A percentile compares a stretch with the other conserved stretches of the same genome.
Conservation (phyloP, 164 flowering plant species). For the Aristolochia contorta region DNA sequence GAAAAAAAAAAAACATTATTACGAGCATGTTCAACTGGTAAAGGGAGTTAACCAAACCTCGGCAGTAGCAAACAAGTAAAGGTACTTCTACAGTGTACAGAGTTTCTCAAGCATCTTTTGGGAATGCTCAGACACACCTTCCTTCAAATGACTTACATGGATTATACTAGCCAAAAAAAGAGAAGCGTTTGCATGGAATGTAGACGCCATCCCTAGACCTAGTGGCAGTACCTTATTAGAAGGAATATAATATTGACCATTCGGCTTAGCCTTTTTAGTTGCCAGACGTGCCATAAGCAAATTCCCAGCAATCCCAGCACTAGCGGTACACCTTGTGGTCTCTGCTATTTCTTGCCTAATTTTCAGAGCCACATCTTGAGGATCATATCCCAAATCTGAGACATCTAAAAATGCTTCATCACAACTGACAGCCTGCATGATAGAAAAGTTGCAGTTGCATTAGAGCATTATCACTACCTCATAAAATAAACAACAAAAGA, state of each 20-base stretch:
- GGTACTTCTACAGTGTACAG: no score
- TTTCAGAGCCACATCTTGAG: slow-evolving; percentile 54
- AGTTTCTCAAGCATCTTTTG: no score
- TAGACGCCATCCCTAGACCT: no score
- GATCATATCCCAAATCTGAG: slow-evolving; percentile 41
- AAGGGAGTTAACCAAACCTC: no score
- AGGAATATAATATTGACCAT: slow-evolving; percentile 76
- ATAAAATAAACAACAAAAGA: not conserved
- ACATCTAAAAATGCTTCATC: slow-evolving; percentile 95
- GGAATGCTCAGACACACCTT: no score
- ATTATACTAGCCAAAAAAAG: no score
- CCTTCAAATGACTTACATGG: no score
- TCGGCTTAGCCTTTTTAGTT: slow-evolving; percentile 81
- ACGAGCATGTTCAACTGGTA: no score
- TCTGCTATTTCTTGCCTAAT: slow-evolving; percentile 70
- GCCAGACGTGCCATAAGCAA: slow-evolving; percentile 95
- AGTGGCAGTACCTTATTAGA: slow-evolving; percentile 39
- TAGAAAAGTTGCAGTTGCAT: slow-evolving; percentile 5
- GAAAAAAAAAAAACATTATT: no score
- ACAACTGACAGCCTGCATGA: slow-evolving; percentile 84
- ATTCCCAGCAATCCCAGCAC: slow-evolving; percentile 84
- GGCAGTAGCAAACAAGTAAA: no score
- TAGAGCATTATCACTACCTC: not conserved
- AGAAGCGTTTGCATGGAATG: no score
- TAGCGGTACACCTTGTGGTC: slow-evolving; percentile 84